Evolutionary conservation across 768 basidiomycete species (phyloP), one percentile per base, ranked within the genome.

Genomic region (Boletus huronensis): DNA sequence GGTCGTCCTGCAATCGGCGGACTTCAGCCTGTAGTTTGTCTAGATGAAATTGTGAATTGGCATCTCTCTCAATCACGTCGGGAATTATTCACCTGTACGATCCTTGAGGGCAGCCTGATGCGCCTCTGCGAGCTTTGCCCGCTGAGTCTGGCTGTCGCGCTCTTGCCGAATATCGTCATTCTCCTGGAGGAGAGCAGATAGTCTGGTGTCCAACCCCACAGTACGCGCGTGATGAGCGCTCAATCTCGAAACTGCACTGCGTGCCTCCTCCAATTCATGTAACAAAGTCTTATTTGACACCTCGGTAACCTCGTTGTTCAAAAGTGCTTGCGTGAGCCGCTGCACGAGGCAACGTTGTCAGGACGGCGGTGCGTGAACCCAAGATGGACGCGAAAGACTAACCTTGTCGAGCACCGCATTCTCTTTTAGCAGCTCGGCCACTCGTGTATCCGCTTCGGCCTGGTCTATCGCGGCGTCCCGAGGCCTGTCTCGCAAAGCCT

Each of bases 101-200:
- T 89, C 84, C 55, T 82, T 83, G 57, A 90, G 73, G 10, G 83
- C 79, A 26, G 77, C 75, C 54, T 85, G 76, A 32, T 85, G 81
- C 7, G 77, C 74, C 61, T 94, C 93, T 9, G 90, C 87, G 32
- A 82, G 64, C 39, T 81, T 77, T 3, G 88, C 85, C 40, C 85
- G 75, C 54, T 87, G 82, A 10, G 79, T 72, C 59, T 91, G 88
- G 48, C 78, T 77, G 52, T 90, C 86, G 25, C 87, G 76, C 66
- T 95, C 93, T 69, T 93, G 90, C 56, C 82, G 85, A 70, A 89
- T 79, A 66, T 95, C 93, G 38, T 93, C 90, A 61, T 82, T 81
- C 69, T 93, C 88, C 64, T 85, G 85, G 49, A 84, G 73, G n/a
- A 82, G 81, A 13, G 76, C 70, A 13, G 80, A 78, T 29, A 94